Evolutionary conservation across 2,329 filamentous ascomycete genomes (phyloP).

Genomic region (Sphaerulina populicola): DNA sequence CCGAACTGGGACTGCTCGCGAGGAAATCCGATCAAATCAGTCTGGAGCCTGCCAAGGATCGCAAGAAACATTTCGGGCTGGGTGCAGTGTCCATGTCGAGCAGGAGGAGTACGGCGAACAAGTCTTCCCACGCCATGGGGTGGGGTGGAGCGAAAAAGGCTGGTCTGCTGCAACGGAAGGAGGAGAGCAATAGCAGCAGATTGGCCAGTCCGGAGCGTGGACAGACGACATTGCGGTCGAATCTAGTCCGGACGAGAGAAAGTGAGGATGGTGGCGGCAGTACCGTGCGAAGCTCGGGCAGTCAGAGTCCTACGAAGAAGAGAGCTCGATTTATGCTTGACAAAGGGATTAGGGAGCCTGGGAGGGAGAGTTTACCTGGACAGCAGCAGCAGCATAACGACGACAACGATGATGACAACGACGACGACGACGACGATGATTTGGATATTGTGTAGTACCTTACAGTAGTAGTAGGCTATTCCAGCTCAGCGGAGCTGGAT

Average conservation of each 20-base stretch:
- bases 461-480: no score
- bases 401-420: slow-evolving; percentile 32
- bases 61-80: slow-evolving; percentile 30
- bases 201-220: slow-evolving; percentile 25
- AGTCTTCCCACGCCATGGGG: slow-evolving; percentile 37
- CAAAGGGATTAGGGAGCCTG: slow-evolving; percentile 43
- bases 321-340: slow-evolving; percentile 42
- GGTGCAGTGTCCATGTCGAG: slow-evolving; percentile 29
- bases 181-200: slow-evolving; percentile 16
- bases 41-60: slow-evolving; percentile 39
- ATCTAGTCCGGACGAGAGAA: slow-evolving; percentile 12
- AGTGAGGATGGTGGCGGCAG: slow-evolving; percentile 23
- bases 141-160: slow-evolving; percentile 42
- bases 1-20: slow-evolving; percentile 38
- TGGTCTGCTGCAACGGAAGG: slow-evolving; percentile 34
- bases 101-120: slow-evolving; percentile 21
- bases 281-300: slow-evolving; percentile 24
- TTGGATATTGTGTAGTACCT: slow-evolving; percentile 40
- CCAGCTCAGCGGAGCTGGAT: no score
- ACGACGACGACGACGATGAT: slow-evolving; percentile 38
- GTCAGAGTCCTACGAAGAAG: slow-evolving; percentile 39
- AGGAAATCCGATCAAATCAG: slow-evolving; percentile 38
- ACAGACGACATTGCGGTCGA: slow-evolving; percentile 23
- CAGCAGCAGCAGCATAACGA: slow-evolving; percentile 22
- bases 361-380: slow-evolving; percentile 37